Evolutionary conservation across 2,329 filamentous ascomycete genomes (phyloP).

Genomic region (Diaporthe velutina): DNA sequence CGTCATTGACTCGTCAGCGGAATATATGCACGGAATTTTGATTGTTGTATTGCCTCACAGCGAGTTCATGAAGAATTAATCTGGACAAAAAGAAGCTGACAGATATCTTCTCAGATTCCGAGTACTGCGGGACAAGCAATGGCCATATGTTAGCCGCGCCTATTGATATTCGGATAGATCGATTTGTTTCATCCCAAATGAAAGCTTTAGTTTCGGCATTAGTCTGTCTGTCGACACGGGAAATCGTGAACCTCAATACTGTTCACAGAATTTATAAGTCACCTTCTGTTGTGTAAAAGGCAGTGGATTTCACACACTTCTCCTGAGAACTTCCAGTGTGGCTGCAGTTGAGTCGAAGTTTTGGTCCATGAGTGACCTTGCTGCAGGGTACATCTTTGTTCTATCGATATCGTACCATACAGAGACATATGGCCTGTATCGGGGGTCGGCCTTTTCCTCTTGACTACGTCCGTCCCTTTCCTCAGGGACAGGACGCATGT

Average conservation of each 20-base stretch:
- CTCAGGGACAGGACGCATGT: not conserved
- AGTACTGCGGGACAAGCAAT: not conserved
- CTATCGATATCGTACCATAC: not conserved
- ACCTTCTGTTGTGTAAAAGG: not conserved
- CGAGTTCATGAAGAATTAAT: not conserved
- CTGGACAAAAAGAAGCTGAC: not conserved
- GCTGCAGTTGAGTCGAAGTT: not conserved
- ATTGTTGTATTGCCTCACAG: not conserved
- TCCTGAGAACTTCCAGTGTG: not conserved
- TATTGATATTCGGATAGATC: not conserved
- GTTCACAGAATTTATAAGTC: not conserved
- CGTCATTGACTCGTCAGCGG: not conserved
- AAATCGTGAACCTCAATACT: not conserved
- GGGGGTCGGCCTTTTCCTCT: not conserved
- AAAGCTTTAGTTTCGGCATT: not conserved
- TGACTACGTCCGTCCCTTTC: not conserved
- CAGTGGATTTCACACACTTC: not conserved
- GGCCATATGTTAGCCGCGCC: not conserved
- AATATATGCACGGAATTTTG: not conserved
- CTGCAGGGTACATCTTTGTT: not conserved
- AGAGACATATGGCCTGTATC: not conserved
- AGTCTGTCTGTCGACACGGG: not conserved
- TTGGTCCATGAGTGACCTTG: not conserved
- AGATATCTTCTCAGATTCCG: not conserved
- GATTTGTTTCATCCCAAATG: not conserved